phyloP scores from a whole-genome alignment of 2,329 filamentous ascomycete genomes.

The Ophiognomonia clavigignenti-juglandacearum region DNA sequence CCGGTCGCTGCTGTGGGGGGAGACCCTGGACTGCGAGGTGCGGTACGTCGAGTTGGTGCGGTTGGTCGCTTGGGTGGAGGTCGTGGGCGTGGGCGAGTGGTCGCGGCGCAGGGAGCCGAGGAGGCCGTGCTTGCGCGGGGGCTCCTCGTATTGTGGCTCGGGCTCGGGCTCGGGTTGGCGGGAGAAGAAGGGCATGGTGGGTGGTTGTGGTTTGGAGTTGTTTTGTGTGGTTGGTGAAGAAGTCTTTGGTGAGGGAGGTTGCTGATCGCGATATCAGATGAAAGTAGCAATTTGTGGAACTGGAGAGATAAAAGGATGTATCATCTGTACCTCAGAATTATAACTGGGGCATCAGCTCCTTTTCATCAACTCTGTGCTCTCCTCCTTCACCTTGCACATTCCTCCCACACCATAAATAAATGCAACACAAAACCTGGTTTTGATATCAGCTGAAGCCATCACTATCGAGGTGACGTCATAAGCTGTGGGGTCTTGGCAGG shows the following conservation, averaged over 20 bases:
- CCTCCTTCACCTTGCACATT: background rate
- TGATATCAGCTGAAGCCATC: slow-evolving; percentile 5
- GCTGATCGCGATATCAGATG: background rate
- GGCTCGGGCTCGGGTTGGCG: slow-evolving; percentile 28
- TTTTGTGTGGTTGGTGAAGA: background rate
- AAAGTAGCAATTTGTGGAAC: background rate
- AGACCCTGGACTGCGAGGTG: slow-evolving; percentile 23
- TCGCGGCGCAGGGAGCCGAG: slow-evolving; percentile 28
- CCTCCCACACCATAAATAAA: background rate
- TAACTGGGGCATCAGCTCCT: background rate
- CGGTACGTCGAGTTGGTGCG: slow-evolving; percentile 19
- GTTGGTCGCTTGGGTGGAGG: slow-evolving; percentile 21
- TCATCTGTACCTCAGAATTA: background rate
- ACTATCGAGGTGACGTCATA: slow-evolving; percentile 22
- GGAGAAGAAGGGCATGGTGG: slow-evolving; percentile 29
- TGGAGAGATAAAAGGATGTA: background rate
- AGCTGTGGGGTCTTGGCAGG: background rate
- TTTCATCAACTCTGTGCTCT: slow-evolving; percentile 13
- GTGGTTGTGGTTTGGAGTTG: background rate
- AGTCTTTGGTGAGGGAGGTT: background rate
- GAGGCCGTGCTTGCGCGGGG: slow-evolving; percentile 27
- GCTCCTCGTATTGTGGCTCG: slow-evolving; percentile 23
- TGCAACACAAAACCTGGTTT: slow-evolving; percentile 1
- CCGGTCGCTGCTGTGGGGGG: slow-evolving; percentile 24
- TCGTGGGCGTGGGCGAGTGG: slow-evolving; percentile 23